These are phyloP conservation scores for Fusarium tjaetaba DNA, from an alignment of 2,329 filamentous ascomycete genomes.

Conservation along the genomic window DNA sequence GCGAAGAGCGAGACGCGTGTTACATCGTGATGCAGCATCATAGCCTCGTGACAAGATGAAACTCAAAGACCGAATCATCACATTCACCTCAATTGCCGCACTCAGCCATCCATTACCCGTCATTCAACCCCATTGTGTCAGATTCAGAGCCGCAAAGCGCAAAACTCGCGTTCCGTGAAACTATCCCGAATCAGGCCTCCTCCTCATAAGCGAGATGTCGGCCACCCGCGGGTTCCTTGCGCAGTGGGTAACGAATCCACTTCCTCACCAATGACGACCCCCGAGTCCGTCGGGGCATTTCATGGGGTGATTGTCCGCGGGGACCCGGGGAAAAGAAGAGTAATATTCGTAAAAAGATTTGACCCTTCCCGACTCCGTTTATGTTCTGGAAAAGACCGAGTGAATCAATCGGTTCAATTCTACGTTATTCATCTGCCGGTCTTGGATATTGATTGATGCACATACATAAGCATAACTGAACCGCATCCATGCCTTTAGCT, in stretches of 20 bases:
- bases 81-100: background rate
- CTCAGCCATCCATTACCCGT: background rate
- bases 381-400: no score
- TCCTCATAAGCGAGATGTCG: slow-evolving; percentile 21
- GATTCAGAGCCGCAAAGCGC: background rate
- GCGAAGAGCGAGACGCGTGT: background rate
- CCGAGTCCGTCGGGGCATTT: slow-evolving; percentile 16
- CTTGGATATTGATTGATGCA: no score
- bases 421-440: background rate
- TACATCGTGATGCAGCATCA: background rate
- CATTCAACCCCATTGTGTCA: background rate
- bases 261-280: background rate
- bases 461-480: background rate
- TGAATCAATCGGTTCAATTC: no score
- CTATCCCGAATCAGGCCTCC: slow-evolving; percentile 1
- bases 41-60: background rate
- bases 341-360: background rate
- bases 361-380: background rate
- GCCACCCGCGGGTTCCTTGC: slow-evolving; percentile 17
- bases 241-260: background rate
- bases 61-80: background rate
- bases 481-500: background rate
- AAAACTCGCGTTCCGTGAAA: background rate
- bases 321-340: background rate
- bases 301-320: slow-evolving; percentile 2